Percentiles rank a stretch among this genome's conserved stretches.
Evolutionary conservation across 2,329 filamentous ascomycete genomes (phyloP).

Genomic region (Clarireedia sp.): DNA sequence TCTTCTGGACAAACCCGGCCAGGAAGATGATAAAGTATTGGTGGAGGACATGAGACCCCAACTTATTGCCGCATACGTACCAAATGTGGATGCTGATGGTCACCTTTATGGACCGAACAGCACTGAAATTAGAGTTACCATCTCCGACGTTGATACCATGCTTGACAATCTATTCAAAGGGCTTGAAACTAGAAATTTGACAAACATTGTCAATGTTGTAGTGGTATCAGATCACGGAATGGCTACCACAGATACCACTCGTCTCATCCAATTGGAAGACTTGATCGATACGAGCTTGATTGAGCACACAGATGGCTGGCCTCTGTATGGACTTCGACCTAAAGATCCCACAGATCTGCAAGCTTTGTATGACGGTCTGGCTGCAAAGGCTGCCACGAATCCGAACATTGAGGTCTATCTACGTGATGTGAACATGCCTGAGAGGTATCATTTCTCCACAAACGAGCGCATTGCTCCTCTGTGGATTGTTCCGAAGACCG

Average conservation of each 20-base stretch:
- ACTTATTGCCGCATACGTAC: slow-evolving; percentile 89
- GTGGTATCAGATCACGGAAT: slow-evolving; percentile 98
- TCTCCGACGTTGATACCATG: slow-evolving; percentile 75
- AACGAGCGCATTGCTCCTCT: slow-evolving; percentile 88
- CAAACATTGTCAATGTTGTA: slow-evolving; percentile 82
- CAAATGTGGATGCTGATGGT: slow-evolving; percentile 80
- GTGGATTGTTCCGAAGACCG: slow-evolving; percentile 87
- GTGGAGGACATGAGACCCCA: slow-evolving; percentile 63
- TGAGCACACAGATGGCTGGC: slow-evolving; percentile 88
- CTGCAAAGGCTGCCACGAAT: slow-evolving; percentile 49
- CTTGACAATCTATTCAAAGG: slow-evolving; percentile 68
- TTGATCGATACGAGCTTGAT: slow-evolving; percentile 71
- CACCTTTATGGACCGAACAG: slow-evolving; percentile 91
- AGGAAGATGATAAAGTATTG: slow-evolving; percentile 46
- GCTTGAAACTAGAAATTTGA: slow-evolving; percentile 74
- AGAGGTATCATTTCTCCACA: slow-evolving; percentile 81
- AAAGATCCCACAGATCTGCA: slow-evolving; percentile 60
- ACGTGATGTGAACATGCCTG: slow-evolving; percentile 79
- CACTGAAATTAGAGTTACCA: slow-evolving; percentile 77
- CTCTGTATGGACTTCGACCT: slow-evolving; percentile 78
- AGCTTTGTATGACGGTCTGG: slow-evolving; percentile 55
- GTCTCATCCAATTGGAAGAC: slow-evolving; percentile 85
- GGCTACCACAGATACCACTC: slow-evolving; percentile 78
- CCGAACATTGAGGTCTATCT: slow-evolving; percentile 81
- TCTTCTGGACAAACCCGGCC: slow-evolving; percentile 76